phyloP scores from a whole-genome alignment of 768 basidiomycete species.

The Termitomyces sp. region DNA sequence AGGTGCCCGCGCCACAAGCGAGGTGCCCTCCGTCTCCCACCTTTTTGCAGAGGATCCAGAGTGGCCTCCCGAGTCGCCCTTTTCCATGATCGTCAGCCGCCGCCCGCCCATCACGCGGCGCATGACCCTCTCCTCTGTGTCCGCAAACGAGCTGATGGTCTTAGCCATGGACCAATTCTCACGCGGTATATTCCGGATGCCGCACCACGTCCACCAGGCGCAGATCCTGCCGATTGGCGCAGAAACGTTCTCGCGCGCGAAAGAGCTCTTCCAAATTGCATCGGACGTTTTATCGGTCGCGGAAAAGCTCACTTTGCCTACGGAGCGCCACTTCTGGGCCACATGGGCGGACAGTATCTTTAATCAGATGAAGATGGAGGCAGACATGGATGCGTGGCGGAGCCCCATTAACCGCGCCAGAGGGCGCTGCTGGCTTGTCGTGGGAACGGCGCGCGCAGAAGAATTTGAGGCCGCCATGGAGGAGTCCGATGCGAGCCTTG shows the following conservation, averaged over 20 bases:
- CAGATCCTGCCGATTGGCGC: constrained; percentile 15
- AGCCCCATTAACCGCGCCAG: constrained; percentile 44
- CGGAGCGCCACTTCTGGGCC: constrained; percentile 56
- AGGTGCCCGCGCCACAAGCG: not conserved
- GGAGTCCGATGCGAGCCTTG: constrained; percentile 34
- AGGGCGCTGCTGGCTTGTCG: constrained; percentile 54
- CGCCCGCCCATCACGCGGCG: constrained; percentile 51
- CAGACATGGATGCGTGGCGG: constrained; percentile 50
- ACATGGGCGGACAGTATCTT: constrained; percentile 61
- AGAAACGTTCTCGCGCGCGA: constrained; percentile 51
- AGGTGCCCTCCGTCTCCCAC: constrained; percentile 11
- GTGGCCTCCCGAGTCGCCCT: constrained; percentile 54
- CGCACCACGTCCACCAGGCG: constrained; percentile 36
- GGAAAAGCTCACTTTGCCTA: constrained; percentile 47
- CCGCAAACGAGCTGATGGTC: constrained; percentile 51
- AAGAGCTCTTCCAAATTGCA: constrained; percentile 62
- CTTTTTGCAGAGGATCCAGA: constrained; percentile 38
- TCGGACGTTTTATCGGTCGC: constrained; percentile 59
- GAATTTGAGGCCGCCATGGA: constrained; percentile 56
- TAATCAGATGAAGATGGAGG: constrained; percentile 63
- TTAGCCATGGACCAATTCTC: constrained; percentile 71
- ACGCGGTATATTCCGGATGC: constrained; percentile 72
- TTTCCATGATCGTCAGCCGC: constrained; percentile 45
- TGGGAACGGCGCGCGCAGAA: constrained; percentile 55
- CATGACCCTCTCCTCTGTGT: constrained; percentile 40